Base-by-base conservation (phyloP, 1,139 yeast species). In the Yamadazyma conglobata region DNA sequence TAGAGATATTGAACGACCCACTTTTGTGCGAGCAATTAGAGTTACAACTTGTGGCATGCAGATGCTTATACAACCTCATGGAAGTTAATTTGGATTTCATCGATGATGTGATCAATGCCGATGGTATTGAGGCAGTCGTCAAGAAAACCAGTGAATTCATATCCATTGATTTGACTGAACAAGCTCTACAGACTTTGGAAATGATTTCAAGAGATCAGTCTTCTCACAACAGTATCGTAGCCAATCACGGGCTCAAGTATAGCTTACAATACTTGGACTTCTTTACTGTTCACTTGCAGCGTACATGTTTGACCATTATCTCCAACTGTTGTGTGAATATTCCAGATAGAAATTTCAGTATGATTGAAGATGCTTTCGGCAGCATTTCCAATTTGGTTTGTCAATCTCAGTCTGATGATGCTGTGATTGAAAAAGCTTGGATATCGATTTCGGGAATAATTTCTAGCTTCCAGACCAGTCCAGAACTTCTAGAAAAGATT, bases 151-250 rank as follows among this genome's bases (percentile, higher is more conserved):
- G 75, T 42, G 95, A 87, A 44, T 82, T 89, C 12, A 77, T 79
- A 35, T 88, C 77, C 52, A 89, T 91, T 33, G 98, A 91, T 53
- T 64, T 91, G 36, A 94, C 96, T 0, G 98, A 91, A 52, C 96
- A 89, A 54, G 89, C 91, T 0, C 60, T 91, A 25, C 89, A 82
- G 44, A 79, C 93, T 0, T 58, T 83, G 33, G 89, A 82, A 51
- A 67, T 77, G 58, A 73, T 83, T 9, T 77, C 88, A 1, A 60
- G 79, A 36, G 70, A 73, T 24, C 64, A 72, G 6, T 73, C 79
- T 2, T 44, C 71, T 6, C 73, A 66, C 39, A 54, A 60, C 30
- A 69, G 63, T 22, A 67, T 82, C 16, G 56, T 81, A 28, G 50
- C 61, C 10, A 70, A 77, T 35, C 80, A 84, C 22, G 84, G 93